Evolutionary conservation across 1,139 yeast genomes (phyloP), one percentile per base, ranked within the genome.

Genomic region (Yamadazyma oceani): DNA sequence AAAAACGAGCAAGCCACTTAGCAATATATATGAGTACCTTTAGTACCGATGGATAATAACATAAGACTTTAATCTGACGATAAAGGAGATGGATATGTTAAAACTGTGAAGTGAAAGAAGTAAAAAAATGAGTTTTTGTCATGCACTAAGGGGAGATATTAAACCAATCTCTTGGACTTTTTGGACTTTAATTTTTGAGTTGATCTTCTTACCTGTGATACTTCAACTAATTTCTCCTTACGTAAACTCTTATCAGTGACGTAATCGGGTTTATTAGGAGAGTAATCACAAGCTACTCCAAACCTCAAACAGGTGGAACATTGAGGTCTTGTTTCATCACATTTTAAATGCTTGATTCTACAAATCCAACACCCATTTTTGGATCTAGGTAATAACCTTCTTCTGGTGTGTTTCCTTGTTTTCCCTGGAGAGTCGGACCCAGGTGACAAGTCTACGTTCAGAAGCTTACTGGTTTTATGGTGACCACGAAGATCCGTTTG

Each of bases 331-430:
- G 37, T 39, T 45, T 71, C 77, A 45, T 71, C 74, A 49, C 77
- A 71, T 49, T 71, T 71, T 45, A 73, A 59, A 51, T 72, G 78
- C 49, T 73, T 72, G 40, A 73, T 67, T 37, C 78, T 60, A 47
- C 79, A 74, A 35, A 69, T 67, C 75, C 73, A 73, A 48, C 79
- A 73, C 0, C 78, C 79, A 28, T 56, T 64, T 39, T 65, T 67
- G 5, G 75, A 65, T 34, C 77, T 51, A 2, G 74, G 75, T 41
- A 69, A 58, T 25, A 67, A 51, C 40, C 74, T 60, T 48, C 71
- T 60, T 36, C 76, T 55, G 13, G 73, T 70, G 43, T 67, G 58
- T 44, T 69, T 69, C 44, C 65, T 13, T 60, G 58, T 36, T 49
- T 51, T 11, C 10, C 17, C 32, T 4, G 37, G 34, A 31, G 37